Evolutionary conservation across 2,329 filamentous ascomycete species (phyloP).

Genomic region (Byssochlamys sp.): DNA sequence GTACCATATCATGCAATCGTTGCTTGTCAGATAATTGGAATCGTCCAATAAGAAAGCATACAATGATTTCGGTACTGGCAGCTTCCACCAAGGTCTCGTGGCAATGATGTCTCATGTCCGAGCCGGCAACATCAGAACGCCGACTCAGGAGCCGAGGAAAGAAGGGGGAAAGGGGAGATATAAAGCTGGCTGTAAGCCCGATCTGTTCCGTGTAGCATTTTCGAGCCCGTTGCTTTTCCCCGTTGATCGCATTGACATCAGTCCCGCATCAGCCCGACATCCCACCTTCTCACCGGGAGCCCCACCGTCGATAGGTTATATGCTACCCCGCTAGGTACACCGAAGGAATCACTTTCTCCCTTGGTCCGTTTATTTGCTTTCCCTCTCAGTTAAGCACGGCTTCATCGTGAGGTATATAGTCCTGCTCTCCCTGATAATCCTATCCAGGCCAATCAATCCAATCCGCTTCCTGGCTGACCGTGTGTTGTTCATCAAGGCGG

Average conservation of each 20-base stretch:
- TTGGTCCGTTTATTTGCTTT: not conserved
- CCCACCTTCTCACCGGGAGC: slow-evolving; percentile 20
- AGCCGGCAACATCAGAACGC: not conserved
- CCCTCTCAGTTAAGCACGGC: not conserved
- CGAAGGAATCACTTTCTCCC: not conserved
- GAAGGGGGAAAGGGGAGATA: not conserved
- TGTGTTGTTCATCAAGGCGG: not conserved
- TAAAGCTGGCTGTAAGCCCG: slow-evolving; percentile 11
- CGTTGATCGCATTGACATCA: slow-evolving; percentile 24
- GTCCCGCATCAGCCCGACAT: slow-evolving; percentile 32
- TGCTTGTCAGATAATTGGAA: not conserved
- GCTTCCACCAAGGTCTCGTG: not conserved
- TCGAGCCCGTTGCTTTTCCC: not conserved
- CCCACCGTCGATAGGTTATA: slow-evolving; percentile 6
- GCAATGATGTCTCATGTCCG: not conserved
- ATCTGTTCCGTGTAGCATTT: slow-evolving; percentile 18
- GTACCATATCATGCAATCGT: not conserved
- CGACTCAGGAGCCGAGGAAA: not conserved
- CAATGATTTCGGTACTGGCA: not conserved
- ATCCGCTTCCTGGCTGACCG: not conserved
- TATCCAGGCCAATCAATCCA: not conserved
- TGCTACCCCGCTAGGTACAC: not conserved
- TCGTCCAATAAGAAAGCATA: not conserved
- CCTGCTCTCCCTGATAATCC: not conserved
- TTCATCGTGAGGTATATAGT: not conserved